A percentile compares a stretch with the other conserved stretches of the same genome.
These are phyloP conservation scores for Apiotrichum porosum DNA, from an alignment of 1,284 basidiomycete species.

Conservation along the genomic window DNA sequence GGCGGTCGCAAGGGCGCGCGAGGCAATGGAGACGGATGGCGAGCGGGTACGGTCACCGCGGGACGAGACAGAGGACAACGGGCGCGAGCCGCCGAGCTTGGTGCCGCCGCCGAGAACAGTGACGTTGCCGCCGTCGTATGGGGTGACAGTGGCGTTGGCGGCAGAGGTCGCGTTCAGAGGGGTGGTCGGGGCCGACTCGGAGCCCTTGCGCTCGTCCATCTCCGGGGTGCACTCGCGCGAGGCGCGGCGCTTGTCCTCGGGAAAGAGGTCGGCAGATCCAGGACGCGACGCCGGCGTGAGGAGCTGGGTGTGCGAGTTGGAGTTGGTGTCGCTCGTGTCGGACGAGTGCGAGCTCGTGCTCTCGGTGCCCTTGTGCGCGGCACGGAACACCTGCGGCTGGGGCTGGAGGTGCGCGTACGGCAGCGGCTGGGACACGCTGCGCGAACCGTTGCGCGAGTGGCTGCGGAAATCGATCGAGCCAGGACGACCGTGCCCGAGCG, in stretches of 20 bases:
- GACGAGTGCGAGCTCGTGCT: conserved; percentile 29
- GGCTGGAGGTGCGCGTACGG: background rate
- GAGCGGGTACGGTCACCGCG: conserved; percentile 36
- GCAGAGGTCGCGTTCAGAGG: conserved; percentile 5
- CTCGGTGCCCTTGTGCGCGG: conserved; percentile 11
- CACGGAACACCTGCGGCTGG: conserved; percentile 1
- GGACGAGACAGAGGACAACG: conserved; percentile 19
- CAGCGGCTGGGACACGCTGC: background rate
- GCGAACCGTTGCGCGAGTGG: conserved; percentile 4
- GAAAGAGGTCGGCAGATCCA: conserved; percentile 36
- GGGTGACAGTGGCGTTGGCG: conserved; percentile 46
- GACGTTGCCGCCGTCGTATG: conserved; percentile 50
- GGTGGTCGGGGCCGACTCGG: background rate
- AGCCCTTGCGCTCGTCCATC: conserved; percentile 5
- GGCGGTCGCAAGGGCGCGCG: conserved; percentile 36
- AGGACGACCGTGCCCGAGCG: too few relatives aligned
- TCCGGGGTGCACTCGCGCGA: conserved; percentile 7
- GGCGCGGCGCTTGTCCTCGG: conserved; percentile 8
- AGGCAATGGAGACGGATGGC: conserved; percentile 41
- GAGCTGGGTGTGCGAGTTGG: conserved; percentile 31
- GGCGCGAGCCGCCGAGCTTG: conserved; percentile 46
- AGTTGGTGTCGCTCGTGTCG: conserved; percentile 31
- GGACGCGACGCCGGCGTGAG: conserved; percentile 41
- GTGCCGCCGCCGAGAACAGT: conserved; percentile 50
- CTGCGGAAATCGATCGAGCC: too few relatives aligned